These are phyloP conservation scores for Aspergillus sp. DNA, from an alignment of 2,329 filamentous ascomycete species.

Conservation along the genomic window DNA sequence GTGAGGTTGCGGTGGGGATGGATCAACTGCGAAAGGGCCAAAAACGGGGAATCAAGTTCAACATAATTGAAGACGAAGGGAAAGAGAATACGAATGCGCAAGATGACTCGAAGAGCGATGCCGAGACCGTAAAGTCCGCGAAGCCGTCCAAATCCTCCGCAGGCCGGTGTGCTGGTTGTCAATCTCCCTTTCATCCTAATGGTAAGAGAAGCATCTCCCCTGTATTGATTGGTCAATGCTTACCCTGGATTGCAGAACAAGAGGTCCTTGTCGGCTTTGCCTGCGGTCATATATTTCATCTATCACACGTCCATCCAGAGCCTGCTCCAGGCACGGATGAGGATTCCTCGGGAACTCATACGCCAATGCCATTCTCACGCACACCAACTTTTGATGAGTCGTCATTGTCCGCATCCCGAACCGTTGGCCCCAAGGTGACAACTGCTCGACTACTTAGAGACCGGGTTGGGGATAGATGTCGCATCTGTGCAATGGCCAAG, in stretches of 20 bases:
- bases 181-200: slow-evolving; percentile 30
- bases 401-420: slow-evolving; percentile 36
- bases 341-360: slow-evolving; percentile 14
- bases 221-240: background rate
- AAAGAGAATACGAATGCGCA: slow-evolving; percentile 1
- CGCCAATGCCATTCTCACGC: slow-evolving; percentile 15
- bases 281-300: slow-evolving; percentile 63
- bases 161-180: slow-evolving; percentile 34
- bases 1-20: slow-evolving; percentile 82
- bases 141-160: slow-evolving; percentile 3
- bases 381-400: slow-evolving; percentile 18
- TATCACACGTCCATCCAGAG: slow-evolving; percentile 50
- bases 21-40: slow-evolving; percentile 71
- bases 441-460: slow-evolving; percentile 73
- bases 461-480: slow-evolving; percentile 48
- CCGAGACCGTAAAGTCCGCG: slow-evolving; percentile 10
- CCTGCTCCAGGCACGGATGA: slow-evolving; percentile 15
- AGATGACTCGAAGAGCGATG: slow-evolving; percentile 7
- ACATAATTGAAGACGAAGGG: slow-evolving; percentile 47
- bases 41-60: slow-evolving; percentile 81
- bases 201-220: slow-evolving; percentile 19
- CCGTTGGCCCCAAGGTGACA: slow-evolving; percentile 79
- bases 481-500: slow-evolving; percentile 31
- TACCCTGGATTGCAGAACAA: slow-evolving; percentile 36
- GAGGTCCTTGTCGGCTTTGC: slow-evolving; percentile 59